These are phyloP conservation scores for Scedosporium boydii DNA, from an alignment of 2,329 filamentous ascomycete genomes.

Conservation along the genomic window DNA sequence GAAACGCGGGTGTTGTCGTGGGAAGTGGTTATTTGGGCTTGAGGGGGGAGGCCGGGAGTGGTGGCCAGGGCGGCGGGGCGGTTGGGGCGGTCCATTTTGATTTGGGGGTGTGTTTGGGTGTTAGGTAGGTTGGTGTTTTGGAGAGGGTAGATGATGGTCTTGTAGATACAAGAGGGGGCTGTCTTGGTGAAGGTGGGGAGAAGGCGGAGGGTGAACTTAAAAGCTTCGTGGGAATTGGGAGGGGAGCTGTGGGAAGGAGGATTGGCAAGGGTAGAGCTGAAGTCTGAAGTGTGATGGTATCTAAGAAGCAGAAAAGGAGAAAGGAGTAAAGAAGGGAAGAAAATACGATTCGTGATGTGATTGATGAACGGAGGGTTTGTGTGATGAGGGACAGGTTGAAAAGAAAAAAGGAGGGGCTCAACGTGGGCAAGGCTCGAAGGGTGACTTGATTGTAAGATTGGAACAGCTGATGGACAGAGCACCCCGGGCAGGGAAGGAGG, in stretches of 20 bases:
- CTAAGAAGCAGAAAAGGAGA: neutral
- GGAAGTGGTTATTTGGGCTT: conserved; percentile 64
- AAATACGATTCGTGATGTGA: neutral
- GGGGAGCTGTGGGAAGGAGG: neutral
- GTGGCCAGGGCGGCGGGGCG: conserved; percentile 70
- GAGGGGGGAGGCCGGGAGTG: conserved; percentile 64
- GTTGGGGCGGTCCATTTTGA: conserved; percentile 75
- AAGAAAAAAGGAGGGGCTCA: neutral
- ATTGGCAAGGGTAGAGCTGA: neutral
- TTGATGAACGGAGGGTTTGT: neutral
- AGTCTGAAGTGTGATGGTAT: neutral
- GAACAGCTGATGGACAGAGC: neutral
- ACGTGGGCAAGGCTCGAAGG: neutral
- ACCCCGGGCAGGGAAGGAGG: neutral
- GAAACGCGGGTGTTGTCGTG: conserved; percentile 62
- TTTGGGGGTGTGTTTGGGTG: conserved; percentile 1
- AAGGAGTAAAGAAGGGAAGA: neutral
- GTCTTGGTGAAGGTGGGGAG: neutral
- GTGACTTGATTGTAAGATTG: neutral
- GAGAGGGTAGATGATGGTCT: neutral
- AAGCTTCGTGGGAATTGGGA: neutral
- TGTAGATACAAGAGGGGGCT: neutral
- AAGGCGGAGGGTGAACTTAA: neutral
- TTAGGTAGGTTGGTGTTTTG: neutral
- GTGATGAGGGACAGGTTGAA: neutral